phyloP scores from a whole-genome alignment of 305 asterid species.

The Fraxinus floribunda region DNA sequence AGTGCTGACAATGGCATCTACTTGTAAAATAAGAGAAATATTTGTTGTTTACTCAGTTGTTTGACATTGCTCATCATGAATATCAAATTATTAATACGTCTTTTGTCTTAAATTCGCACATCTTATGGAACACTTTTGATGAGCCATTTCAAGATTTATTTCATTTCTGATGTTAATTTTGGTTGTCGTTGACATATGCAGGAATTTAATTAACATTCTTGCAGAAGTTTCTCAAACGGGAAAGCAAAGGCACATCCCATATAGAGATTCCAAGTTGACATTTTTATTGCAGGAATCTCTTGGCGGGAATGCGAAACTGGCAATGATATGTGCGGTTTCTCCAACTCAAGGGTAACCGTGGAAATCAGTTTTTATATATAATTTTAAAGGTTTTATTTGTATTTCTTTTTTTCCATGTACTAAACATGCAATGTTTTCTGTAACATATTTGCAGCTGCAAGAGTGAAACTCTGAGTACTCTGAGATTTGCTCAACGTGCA shows the following conservation, averaged over 20 bases:
- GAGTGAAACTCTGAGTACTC: constrained; percentile 87
- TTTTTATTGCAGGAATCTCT: constrained; percentile 96
- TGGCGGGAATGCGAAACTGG: constrained; percentile 97
- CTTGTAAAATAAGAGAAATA: neutral
- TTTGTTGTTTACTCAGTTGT: neutral
- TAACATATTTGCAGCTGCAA: constrained; percentile 63
- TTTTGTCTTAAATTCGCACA: constrained; percentile 7
- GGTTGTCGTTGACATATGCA: constrained; percentile 35
- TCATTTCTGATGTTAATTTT: constrained; percentile 17
- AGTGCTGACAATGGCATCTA: neutral
- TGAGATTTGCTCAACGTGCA: constrained; percentile 98
- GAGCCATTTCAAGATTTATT: constrained; percentile 5
- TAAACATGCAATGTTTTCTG: neutral
- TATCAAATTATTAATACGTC: neutral
- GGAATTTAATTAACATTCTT: constrained; percentile 91
- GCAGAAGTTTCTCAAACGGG: constrained; percentile 99
- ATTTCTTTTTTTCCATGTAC: neutral
- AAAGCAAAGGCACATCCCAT: constrained; percentile 94
- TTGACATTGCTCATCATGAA: neutral
- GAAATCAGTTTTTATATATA: constrained; percentile 14
- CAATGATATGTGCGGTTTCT: constrained; percentile 96
- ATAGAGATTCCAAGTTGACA: constrained; percentile 96
- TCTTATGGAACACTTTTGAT: constrained; percentile 4
- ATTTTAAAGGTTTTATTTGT: neutral
- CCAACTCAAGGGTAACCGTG: constrained; percentile 76